A percentile compares a stretch with the other conserved stretches of the same genome.
Evolutionary conservation across 129 eudicot genomes (phyloP).

Genomic region (Saposhnikovia divaricata): DNA sequence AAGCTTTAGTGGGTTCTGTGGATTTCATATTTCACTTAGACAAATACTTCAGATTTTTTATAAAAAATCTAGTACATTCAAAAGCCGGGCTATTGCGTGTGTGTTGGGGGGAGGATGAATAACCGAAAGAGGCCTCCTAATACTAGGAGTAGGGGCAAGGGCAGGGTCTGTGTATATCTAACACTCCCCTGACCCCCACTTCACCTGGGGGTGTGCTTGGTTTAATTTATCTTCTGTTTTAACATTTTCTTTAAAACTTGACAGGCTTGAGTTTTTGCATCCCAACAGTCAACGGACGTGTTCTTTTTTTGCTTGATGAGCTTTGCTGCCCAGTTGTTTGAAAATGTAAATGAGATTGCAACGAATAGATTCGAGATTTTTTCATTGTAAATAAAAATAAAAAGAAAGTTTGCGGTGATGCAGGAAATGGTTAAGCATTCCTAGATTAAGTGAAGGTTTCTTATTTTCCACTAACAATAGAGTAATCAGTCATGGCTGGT

Average conservation of each 20-base stretch:
- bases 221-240: neutral
- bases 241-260: neutral
- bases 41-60: neutral
- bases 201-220: too few relatives aligned
- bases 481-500: neutral
- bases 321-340: neutral
- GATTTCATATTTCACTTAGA: too few relatives aligned
- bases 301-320: neutral
- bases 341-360: neutral
- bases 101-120: too few relatives aligned
- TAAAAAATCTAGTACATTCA: neutral
- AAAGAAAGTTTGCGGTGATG: neutral
- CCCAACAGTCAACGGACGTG: neutral
- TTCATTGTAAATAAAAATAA: neutral
- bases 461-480: neutral
- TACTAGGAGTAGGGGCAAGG: too few relatives aligned
- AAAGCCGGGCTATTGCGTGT: too few relatives aligned
- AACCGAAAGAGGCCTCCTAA: too few relatives aligned
- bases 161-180: too few relatives aligned
- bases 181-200: too few relatives aligned
- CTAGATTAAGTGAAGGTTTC: neutral
- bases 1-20: neutral
- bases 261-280: slow-evolving; percentile 2
- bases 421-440: neutral
- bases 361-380: neutral